Base-by-base conservation (phyloP, 148 eudicot genomes). In the Mesembryanthemum crystallinum region DNA sequence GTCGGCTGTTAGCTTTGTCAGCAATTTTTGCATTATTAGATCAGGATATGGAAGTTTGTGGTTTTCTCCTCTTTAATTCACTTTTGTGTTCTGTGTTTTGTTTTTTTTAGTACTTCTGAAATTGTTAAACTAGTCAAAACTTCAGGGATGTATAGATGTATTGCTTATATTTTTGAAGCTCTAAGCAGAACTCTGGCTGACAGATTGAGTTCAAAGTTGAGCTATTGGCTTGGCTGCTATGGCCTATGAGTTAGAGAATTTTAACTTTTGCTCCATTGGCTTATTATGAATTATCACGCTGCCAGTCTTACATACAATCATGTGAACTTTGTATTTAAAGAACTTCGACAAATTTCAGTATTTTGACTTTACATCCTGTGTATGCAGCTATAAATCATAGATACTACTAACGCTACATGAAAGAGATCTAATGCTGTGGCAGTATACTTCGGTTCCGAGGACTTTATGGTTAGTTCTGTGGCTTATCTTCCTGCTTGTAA, bases 361-460 rank as follows among this genome's bases (percentile, higher is more conserved):
- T 7, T 57, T 23, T 57, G 27, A 21, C 61, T 57, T n/a, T 21
- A 23, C 61, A 57, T 57, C 10, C 25, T 57, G 61, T 57, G 21
- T 57, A 1, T 57, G 27, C 61, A 57, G 61, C 61, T n/a, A 57
- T 57, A n/a, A 5, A 23, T 21, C n/a, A 57, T 57, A 57, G 61
- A 57, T 57, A 57, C 27, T 57, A 20, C 11, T 57, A 57, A 57
- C 27, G 6, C n/a, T n/a, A 64, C 76, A 70, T 64, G 71, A 64
- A 49, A 70, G 70, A 70, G 33, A 62, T 27, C 4, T 62, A 29
- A 1, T 20, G 14, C 7, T 62, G 27, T 62, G 20, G 66, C 37
- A 62, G 61, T 57, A 10, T 62, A 30, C 24, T 62, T 23, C 5
- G 28, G 28, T 35, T 3, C 37, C 28, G 18, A 6, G 7, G 37